phyloP scores from a whole-genome alignment of 2,329 filamentous ascomycete species.

The Periconia sp. region DNA sequence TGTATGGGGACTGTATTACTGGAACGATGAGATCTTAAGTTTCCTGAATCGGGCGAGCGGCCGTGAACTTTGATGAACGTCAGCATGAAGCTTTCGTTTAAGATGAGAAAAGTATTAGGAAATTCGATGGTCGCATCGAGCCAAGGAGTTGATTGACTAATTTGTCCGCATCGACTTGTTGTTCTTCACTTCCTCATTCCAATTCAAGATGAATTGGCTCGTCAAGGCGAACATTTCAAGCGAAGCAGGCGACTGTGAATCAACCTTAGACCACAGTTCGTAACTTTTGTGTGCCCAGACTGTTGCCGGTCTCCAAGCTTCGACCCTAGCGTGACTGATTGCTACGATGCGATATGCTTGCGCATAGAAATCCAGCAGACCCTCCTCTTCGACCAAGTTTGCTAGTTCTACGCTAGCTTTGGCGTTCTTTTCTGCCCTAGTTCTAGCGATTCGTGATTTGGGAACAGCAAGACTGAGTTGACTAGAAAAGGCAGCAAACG shows the following conservation, averaged over 20 bases:
- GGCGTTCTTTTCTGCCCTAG: conserved; percentile 32
- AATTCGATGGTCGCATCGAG: too few species aligned
- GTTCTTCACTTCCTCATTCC: conserved; percentile 33
- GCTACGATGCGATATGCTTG: conserved; percentile 40
- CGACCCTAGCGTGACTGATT: conserved; percentile 33
- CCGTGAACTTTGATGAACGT: too few species aligned
- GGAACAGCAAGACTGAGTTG: conserved; percentile 30
- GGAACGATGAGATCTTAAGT: too few species aligned
- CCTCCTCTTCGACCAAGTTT: conserved; percentile 40
- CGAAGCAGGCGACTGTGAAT: conserved; percentile 31
- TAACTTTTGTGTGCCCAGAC: conserved; percentile 41
- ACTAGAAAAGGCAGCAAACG: conserved; percentile 32
- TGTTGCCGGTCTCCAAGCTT: conserved; percentile 38
- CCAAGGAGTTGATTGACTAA: too few species aligned
- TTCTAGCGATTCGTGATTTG: conserved; percentile 23
- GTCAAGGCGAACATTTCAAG: conserved; percentile 39
- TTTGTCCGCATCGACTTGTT: conserved; percentile 16
- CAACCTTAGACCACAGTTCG: conserved; percentile 34
- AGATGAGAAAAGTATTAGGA: too few species aligned
- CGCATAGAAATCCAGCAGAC: conserved; percentile 42
- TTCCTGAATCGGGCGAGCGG: too few species aligned
- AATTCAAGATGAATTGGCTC: conserved; percentile 32
- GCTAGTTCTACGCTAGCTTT: conserved; percentile 34
- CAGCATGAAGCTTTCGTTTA: too few species aligned
- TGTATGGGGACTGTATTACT: too few species aligned